Evolutionary conservation across 768 basidiomycete genomes (phyloP).

Genomic region (Suillus alpinus): DNA sequence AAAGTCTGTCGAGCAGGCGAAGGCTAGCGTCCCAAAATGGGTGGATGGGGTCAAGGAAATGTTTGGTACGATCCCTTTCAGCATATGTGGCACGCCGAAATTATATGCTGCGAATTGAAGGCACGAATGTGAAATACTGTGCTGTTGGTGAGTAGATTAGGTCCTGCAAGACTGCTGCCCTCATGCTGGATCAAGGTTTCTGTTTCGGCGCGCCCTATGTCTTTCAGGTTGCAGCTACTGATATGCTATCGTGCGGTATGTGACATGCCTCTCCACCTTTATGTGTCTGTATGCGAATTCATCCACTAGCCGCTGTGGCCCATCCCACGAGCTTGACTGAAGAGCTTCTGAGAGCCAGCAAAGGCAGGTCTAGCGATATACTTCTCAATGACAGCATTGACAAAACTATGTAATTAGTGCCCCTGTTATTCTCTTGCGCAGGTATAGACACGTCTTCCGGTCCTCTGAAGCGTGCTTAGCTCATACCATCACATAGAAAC

Average conservation of each 20-base stretch:
- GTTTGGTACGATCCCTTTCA: conserved; percentile 39
- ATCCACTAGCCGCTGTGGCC: conserved; percentile 46
- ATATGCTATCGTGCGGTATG: conserved; percentile 48
- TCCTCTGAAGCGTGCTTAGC: background rate
- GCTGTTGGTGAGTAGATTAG: conserved; percentile 39
- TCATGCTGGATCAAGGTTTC: conserved; percentile 38
- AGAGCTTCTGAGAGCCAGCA: conserved; percentile 45
- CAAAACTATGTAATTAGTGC: conserved; percentile 34
- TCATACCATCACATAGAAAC: conserved; percentile 35
- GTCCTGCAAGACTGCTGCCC: background rate
- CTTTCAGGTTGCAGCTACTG: conserved; percentile 43
- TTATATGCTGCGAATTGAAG: conserved; percentile 11
- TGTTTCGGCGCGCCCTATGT: conserved; percentile 58
- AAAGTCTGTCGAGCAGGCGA: conserved; percentile 34
- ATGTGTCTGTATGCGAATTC: background rate
- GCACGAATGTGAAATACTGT: conserved; percentile 36
- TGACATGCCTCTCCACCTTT: background rate
- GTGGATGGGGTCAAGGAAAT: conserved; percentile 45
- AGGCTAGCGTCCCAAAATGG: conserved; percentile 47
- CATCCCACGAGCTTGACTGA: conserved; percentile 52
- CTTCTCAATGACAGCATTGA: background rate
- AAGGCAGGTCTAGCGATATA: conserved; percentile 33
- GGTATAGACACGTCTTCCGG: conserved; percentile 29
- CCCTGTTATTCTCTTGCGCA: conserved; percentile 53
- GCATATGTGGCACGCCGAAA: conserved; percentile 8